Conservation (phyloP, 768 basidiomycete genomes). For the Psilocybe tampanensis region DNA sequence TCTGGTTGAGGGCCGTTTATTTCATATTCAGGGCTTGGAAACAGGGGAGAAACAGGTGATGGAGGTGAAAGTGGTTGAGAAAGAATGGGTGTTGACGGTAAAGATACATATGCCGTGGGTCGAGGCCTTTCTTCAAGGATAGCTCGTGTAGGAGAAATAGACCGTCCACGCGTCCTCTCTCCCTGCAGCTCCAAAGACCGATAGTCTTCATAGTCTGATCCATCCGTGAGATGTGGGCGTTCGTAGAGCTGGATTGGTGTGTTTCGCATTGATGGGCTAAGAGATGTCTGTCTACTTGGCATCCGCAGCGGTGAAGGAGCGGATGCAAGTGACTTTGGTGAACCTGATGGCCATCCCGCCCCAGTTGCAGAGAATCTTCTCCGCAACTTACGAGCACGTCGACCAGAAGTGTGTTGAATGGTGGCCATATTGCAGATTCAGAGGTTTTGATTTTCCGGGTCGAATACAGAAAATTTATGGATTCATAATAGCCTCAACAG, state of each 20-base stretch:
- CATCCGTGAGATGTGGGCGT: slow-evolving; percentile 27
- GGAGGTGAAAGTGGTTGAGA: slow-evolving; percentile 41
- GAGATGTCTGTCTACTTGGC: slow-evolving; percentile 24
- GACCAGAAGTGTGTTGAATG: slow-evolving; percentile 19
- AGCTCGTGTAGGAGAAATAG: slow-evolving; percentile 24
- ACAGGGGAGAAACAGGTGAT: slow-evolving; percentile 32
- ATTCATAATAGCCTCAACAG: too few relatives aligned
- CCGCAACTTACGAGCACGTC: slow-evolving; percentile 31
- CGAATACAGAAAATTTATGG: too few relatives aligned
- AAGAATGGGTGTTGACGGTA: slow-evolving; percentile 73
- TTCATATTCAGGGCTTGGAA: slow-evolving; percentile 26
- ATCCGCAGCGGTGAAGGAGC: slow-evolving; percentile 23
- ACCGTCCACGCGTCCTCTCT: slow-evolving; percentile 22
- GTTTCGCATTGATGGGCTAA: slow-evolving; percentile 29
- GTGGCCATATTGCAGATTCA: slow-evolving; percentile 11
- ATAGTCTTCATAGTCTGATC: slow-evolving; percentile 33
- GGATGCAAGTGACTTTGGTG: slow-evolving; percentile 28
- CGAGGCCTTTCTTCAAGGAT: slow-evolving; percentile 30
- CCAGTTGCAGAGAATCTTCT: slow-evolving; percentile 35
- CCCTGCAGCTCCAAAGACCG: slow-evolving; percentile 11
- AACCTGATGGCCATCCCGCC: slow-evolving; percentile 23
- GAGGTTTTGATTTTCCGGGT: too few relatives aligned
- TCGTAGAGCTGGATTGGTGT: slow-evolving; percentile 20
- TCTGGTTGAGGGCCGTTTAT: slow-evolving; percentile 19
- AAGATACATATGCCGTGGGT: slow-evolving; percentile 66